These are phyloP conservation scores for Paecilomyces fulvus DNA, from an alignment of 2,329 filamentous ascomycete genomes.

Conservation along the genomic window DNA sequence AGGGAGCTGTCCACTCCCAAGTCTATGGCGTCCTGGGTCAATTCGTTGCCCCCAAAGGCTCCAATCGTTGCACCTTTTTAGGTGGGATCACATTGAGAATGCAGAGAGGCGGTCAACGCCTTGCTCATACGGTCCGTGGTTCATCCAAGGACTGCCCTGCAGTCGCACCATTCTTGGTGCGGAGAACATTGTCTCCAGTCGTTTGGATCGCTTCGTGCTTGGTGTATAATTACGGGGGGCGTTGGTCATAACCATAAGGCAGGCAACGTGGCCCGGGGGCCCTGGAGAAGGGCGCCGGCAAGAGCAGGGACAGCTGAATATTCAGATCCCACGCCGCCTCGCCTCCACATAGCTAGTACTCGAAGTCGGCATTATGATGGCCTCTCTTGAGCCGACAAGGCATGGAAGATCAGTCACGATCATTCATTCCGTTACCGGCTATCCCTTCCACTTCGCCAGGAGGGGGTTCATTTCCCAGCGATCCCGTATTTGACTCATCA, in stretches of 20 bases:
- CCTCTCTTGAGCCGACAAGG: background rate
- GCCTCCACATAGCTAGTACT: background rate
- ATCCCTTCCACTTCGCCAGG: background rate
- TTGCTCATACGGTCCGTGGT: background rate
- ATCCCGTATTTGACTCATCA: background rate
- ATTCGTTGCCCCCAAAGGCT: background rate
- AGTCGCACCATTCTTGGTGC: constrained; percentile 1
- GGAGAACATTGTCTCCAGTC: background rate
- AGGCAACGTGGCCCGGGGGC: background rate
- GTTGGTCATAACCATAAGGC: background rate
- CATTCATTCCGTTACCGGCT: background rate
- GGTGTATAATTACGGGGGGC: background rate
- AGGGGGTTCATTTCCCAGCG: background rate
- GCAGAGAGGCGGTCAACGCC: background rate
- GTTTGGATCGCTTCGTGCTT: background rate
- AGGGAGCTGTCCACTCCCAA: background rate
- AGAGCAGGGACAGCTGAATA: background rate
- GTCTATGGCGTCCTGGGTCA: background rate
- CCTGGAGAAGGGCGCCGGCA: background rate
- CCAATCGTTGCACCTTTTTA: background rate
- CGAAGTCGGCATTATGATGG: background rate
- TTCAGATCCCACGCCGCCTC: background rate
- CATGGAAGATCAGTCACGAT: background rate
- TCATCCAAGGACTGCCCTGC: background rate
- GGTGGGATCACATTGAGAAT: background rate